Percentiles rank a stretch among this genome's conserved stretches.
These are phyloP conservation scores for Neophaeococcomyces aloes DNA, from an alignment of 2,329 filamentous ascomycete species.

Conservation along the genomic window DNA sequence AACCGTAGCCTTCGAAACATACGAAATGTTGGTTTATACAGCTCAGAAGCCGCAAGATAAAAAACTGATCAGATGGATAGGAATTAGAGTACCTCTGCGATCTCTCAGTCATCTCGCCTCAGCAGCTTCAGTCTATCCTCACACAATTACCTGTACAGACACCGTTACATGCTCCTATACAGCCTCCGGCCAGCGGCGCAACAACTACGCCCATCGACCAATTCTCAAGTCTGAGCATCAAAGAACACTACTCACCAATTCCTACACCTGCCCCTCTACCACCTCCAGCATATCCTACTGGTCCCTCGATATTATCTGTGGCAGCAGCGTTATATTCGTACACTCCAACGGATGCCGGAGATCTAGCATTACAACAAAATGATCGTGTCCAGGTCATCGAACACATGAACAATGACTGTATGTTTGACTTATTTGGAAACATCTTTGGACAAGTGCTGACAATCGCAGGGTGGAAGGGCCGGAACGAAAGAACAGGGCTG, in stretches of 20 bases:
- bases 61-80: conserved; percentile 37
- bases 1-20: conserved; percentile 81
- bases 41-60: conserved; percentile 11
- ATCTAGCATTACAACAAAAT: conserved; percentile 68
- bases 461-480: conserved; percentile 60
- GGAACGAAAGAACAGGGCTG: conserved; percentile 66
- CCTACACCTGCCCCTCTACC: conserved; percentile 36
- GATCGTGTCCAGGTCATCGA: conserved; percentile 72
- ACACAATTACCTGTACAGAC: conserved; percentile 60
- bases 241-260: conserved; percentile 31
- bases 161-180: conserved; percentile 27
- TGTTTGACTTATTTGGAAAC: conserved; percentile 14
- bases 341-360: conserved; percentile 65
- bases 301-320: conserved; percentile 51
- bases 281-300: conserved; percentile 44
- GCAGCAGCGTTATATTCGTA: conserved; percentile 80
- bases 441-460: conserved; percentile 5
- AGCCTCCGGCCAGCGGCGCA: conserved; percentile 25
- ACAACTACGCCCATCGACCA: conserved; percentile 31
- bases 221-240: conserved; percentile 34
- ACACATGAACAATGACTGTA: conserved; percentile 91
- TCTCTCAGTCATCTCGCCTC: conserved; percentile 63
- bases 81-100: conserved; percentile 86
- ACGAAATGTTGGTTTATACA: conserved; percentile 42
- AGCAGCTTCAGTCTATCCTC: conserved; percentile 65